Conservation (phyloP, 352 stramenopile genomes). For the Phytophthora fragariae region DNA sequence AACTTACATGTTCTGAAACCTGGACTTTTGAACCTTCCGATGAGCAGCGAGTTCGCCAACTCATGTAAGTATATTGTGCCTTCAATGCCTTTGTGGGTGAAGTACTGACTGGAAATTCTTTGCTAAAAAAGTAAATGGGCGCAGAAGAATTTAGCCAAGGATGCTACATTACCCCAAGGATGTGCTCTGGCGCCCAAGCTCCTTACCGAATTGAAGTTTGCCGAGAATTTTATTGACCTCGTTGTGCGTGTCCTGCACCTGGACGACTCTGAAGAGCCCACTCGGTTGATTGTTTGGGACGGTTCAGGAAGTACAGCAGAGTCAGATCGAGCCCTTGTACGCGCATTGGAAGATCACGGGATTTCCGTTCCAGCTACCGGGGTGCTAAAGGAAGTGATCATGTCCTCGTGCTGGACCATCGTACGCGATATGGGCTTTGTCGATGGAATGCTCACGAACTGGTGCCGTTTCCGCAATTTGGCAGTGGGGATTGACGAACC, state of each 20-base stretch:
- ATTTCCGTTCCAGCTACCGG: slow-evolving; percentile 42
- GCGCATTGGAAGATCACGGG: slow-evolving; percentile 27
- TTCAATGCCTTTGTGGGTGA: background rate
- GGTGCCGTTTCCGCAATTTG: slow-evolving; percentile 83
- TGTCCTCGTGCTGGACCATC: slow-evolving; percentile 74
- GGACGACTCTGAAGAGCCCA: slow-evolving; percentile 34
- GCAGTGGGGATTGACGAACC: slow-evolving; percentile 50
- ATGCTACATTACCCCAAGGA: slow-evolving; percentile 59
- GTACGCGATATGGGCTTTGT: slow-evolving; percentile 66
- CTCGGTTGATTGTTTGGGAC: slow-evolving; percentile 73
- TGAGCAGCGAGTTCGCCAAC: slow-evolving; percentile 45
- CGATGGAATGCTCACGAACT: slow-evolving; percentile 45
- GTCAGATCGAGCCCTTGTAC: slow-evolving; percentile 21
- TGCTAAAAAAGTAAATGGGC: slow-evolving; percentile 56
- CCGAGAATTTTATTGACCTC: slow-evolving; percentile 66
- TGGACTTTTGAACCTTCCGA: slow-evolving; percentile 78
- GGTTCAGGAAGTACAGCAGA: slow-evolving; percentile 51
- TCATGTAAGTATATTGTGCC: slow-evolving; percentile 43
- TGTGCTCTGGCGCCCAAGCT: slow-evolving; percentile 52
- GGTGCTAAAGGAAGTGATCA: slow-evolving; percentile 66
- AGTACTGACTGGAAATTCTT: background rate
- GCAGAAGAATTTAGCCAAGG: slow-evolving; percentile 40
- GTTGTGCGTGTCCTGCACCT: slow-evolving; percentile 66
- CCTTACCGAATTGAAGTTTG: slow-evolving; percentile 52
- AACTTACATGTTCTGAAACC: slow-evolving; percentile 52